phyloP scores from a whole-genome alignment of 139 green algal genomes.

The Dunaliella primolecta region DNA sequence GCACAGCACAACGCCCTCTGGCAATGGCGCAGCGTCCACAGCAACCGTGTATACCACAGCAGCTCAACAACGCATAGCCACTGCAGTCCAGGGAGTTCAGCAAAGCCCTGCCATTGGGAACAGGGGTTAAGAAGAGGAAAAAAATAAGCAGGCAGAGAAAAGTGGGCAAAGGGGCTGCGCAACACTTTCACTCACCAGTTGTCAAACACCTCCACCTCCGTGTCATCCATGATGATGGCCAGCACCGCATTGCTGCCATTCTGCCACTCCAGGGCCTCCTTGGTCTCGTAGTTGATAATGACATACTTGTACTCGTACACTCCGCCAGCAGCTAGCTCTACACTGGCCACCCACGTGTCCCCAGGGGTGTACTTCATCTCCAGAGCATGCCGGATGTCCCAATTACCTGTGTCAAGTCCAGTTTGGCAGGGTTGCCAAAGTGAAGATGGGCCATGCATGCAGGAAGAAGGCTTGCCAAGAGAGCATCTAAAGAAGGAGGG shows the following conservation, averaged over 20 bases:
- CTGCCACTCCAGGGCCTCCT: slow-evolving; percentile 37
- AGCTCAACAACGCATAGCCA: too few relatives aligned
- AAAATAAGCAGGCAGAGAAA: too few relatives aligned
- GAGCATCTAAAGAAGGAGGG: too few relatives aligned
- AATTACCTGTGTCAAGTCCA: neutral
- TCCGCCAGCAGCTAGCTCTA: slow-evolving; percentile 30
- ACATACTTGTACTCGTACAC: slow-evolving; percentile 54
- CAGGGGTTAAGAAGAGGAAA: too few relatives aligned
- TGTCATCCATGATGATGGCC: slow-evolving; percentile 25
- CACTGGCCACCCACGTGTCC: slow-evolving; percentile 35
- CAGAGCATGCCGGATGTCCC: slow-evolving; percentile 30
- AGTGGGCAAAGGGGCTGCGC: too few relatives aligned
- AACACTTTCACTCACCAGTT: slow-evolving; percentile 39
- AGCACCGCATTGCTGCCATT: slow-evolving; percentile 34
- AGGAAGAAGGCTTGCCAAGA: too few relatives aligned
- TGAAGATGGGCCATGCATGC: neutral
- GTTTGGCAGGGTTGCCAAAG: neutral
- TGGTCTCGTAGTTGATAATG: slow-evolving; percentile 36
- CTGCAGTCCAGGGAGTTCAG: too few relatives aligned
- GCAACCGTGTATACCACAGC: too few relatives aligned
- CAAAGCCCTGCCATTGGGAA: too few relatives aligned
- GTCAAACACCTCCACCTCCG: slow-evolving; percentile 32
- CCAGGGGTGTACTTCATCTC: slow-evolving; percentile 27
- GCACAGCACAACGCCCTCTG: too few relatives aligned
- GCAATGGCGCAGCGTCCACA: too few relatives aligned